phyloP scores from a whole-genome alignment of 495 filamentous ascomycete species.

The Astrothelium subdiscretum region DNA sequence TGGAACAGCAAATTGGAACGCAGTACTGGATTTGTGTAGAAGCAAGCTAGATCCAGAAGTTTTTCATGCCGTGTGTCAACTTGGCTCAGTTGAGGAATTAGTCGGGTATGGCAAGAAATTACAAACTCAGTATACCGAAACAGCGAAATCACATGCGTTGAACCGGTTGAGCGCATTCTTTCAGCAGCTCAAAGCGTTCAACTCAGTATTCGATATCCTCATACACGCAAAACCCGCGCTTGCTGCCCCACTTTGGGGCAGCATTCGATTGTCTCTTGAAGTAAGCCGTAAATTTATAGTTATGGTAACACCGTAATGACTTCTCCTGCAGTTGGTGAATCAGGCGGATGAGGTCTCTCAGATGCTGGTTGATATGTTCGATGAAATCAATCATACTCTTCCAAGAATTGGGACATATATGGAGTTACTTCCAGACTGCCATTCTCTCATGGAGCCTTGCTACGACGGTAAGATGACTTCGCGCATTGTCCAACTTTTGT shows the following conservation, averaged over 20 bases:
- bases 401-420: not conserved
- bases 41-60: not conserved
- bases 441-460: not conserved
- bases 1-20: not conserved
- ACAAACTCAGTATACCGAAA: not conserved
- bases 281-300: not conserved
- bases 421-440: not conserved
- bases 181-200: not conserved
- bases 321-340: not conserved
- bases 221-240: not conserved
- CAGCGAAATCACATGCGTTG: not conserved
- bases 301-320: not conserved
- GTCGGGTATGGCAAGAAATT: not conserved
- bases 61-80: not conserved
- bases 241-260: not conserved
- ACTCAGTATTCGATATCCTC: not conserved
- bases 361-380: not conserved
- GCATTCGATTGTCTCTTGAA: not conserved
- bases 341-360: not conserved
- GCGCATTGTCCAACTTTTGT: not conserved
- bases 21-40: not conserved
- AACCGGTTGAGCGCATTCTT: not conserved
- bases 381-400: not conserved
- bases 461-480: not conserved
- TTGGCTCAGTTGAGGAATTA: not conserved